Evolutionary conservation across 164 flowering plant species (phyloP), one percentile per base, ranked within the genome.

Genomic region (Hamamelis virginiana): DNA sequence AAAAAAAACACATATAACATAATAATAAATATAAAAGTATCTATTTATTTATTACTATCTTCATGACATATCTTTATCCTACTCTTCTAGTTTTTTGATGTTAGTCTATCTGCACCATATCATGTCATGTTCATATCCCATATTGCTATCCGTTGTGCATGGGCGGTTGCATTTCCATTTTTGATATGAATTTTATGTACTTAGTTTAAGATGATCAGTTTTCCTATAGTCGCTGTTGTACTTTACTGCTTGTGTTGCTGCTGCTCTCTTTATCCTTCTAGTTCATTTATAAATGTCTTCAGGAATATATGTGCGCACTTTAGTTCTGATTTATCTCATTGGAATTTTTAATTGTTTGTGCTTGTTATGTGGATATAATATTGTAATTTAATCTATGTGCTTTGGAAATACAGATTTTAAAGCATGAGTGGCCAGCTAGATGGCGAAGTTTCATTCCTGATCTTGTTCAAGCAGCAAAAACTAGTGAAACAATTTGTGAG

Each of bases 351-450:
- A 33, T 59, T 59, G 14, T 26, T 59, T 19, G 44, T 28, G 15
- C 63, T 45, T 59, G n/a, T 8, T 28, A 16, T 9, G 18, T 28
- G 9, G 45, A 4, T 13, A 16, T 12, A 14, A 59, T 33, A 21
- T 11, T 18, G 33, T 23, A 14, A 23, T 22, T 65, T 10, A 1
- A 51, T 33, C 6, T 33, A 15, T 0, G 33, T 65, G 21, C 28
- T 79, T 51, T 72, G 27, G 45, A 41, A 72, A 23, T 75, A 25
- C 86, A 95, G 99, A 87, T 95, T 65, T 75, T 95, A 79, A 95
- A 95, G 83, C 99, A 95, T 79, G 99, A 95, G 73, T 95, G 99
- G 99, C 99, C 99, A 38, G 89, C 87, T 45, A 84, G 91, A 79
- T 95, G 99, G 99, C 81, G 74, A 45, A 90, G 93, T 73, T 95